Percentiles rank a stretch among this genome's conserved stretches.
Evolutionary conservation across 2,329 filamentous ascomycete genomes (phyloP).

Genomic region (Sclerotinia minor): DNA sequence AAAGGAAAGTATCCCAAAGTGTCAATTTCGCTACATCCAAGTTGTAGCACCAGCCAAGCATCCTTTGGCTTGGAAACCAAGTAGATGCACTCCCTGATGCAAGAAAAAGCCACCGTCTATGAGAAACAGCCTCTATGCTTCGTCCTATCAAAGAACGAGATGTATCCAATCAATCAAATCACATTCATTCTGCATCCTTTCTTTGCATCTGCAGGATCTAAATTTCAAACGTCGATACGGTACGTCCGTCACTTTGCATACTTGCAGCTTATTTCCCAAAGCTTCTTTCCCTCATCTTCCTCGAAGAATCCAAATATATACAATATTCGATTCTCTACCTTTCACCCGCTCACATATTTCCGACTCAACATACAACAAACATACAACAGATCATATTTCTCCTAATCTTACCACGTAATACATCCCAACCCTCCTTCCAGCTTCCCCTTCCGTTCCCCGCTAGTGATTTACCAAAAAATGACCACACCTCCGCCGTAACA

Average conservation of each 20-base stretch:
- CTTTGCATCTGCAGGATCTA: slow-evolving; percentile 11
- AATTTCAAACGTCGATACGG: background rate
- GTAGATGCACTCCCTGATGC: slow-evolving; percentile 3
- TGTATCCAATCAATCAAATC: background rate
- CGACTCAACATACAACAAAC: no score
- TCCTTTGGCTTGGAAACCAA: background rate
- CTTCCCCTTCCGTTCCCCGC: background rate
- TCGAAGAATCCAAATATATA: background rate
- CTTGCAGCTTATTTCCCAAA: slow-evolving; percentile 7
- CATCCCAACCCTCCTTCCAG: background rate
- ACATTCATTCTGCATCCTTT: background rate
- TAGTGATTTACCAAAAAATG: background rate
- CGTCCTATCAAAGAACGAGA: background rate
- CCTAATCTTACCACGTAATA: background rate
- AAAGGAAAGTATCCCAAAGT: background rate
- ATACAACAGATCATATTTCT: background rate
- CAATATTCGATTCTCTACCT: no score
- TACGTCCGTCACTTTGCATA: background rate
- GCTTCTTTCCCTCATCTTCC: background rate
- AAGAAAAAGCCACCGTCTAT: background rate
- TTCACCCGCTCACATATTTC: background rate
- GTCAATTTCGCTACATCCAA: background rate
- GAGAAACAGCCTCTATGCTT: background rate
- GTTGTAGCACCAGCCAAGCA: background rate
- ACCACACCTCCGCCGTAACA: background rate